Percentiles rank a stretch among this genome's conserved stretches.
phyloP scores from a whole-genome alignment of 2,329 filamentous ascomycete species.

The Torrubiella hemipterigena region DNA sequence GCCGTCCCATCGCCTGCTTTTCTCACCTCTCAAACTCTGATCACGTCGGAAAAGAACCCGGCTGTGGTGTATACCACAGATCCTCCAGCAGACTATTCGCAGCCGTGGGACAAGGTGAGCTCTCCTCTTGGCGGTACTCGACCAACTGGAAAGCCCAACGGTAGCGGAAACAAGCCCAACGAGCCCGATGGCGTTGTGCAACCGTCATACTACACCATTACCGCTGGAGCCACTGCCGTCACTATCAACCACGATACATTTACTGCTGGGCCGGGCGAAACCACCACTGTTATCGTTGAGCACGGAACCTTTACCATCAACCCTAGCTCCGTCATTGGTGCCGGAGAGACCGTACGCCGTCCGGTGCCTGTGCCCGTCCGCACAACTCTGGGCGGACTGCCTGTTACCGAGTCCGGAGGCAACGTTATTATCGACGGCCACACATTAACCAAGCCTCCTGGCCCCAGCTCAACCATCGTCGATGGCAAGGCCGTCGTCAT shows the following conservation, averaged over 20 bases:
- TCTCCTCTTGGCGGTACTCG: slow-evolving; percentile 3
- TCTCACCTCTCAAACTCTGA: too few species aligned
- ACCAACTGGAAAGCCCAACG: neutral
- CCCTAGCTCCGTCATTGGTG: slow-evolving; percentile 31
- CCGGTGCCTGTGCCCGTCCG: slow-evolving; percentile 23
- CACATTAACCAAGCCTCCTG: slow-evolving; percentile 26
- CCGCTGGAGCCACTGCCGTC: slow-evolving; percentile 30
- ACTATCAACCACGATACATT: slow-evolving; percentile 36
- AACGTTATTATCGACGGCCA: slow-evolving; percentile 28
- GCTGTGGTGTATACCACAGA: slow-evolving; percentile 30
- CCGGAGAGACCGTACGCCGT: slow-evolving; percentile 30
- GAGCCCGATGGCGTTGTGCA: slow-evolving; percentile 3
- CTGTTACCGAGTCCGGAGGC: slow-evolving; percentile 28
- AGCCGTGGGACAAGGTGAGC: slow-evolving; percentile 8
- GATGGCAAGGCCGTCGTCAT: slow-evolving; percentile 21
- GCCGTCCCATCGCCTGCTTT: too few species aligned
- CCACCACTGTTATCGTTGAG: slow-evolving; percentile 28
- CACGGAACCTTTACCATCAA: slow-evolving; percentile 33
- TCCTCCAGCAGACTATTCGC: slow-evolving; percentile 25
- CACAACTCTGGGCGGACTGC: slow-evolving; percentile 25
- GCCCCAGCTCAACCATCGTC: slow-evolving; percentile 21
- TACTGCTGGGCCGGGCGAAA: slow-evolving; percentile 21
- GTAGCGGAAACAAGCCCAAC: slow-evolving; percentile 2
- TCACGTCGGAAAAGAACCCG: slow-evolving; percentile 44
- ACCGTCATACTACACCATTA: slow-evolving; percentile 24